These are phyloP conservation scores for Ophiosphaerella herpotricha DNA, from an alignment of 2,329 filamentous ascomycete species.

Conservation along the genomic window DNA sequence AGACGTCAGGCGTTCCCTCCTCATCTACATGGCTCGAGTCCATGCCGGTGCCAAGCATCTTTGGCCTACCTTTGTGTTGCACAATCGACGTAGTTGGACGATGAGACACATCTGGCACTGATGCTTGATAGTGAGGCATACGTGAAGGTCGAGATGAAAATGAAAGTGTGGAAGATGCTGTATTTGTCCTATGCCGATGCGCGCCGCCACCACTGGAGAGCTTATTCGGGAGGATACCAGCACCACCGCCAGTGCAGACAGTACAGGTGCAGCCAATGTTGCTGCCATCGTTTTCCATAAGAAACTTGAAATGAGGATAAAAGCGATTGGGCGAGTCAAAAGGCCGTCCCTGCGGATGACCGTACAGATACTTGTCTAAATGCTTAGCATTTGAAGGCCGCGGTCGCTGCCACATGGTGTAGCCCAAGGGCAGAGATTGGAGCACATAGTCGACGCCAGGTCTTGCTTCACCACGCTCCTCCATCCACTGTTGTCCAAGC, in stretches of 20 bases:
- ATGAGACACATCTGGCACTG: not conserved
- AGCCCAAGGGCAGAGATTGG: conserved; percentile 59
- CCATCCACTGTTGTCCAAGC: conserved; percentile 56
- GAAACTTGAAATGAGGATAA: conserved; percentile 60
- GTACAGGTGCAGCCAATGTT: conserved; percentile 56
- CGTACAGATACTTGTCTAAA: conserved; percentile 61
- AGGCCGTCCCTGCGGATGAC: conserved; percentile 56
- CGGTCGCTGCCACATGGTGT: conserved; percentile 56
- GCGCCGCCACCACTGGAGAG: conserved; percentile 6
- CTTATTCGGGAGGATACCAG: conserved; percentile 20
- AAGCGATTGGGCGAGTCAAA: conserved; percentile 62
- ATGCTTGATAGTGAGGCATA: not conserved
- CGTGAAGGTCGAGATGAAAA: too few species aligned
- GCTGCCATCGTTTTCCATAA: conserved; percentile 56
- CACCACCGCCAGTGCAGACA: conserved; percentile 46
- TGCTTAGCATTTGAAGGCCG: conserved; percentile 48
- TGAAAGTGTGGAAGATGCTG: conserved; percentile 2
- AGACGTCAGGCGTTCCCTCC: conserved; percentile 61
- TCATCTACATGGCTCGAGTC: conserved; percentile 48
- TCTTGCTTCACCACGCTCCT: conserved; percentile 45
- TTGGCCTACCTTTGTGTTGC: conserved; percentile 24
- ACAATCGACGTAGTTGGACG: not conserved
- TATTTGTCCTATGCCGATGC: conserved; percentile 4
- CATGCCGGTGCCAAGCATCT: conserved; percentile 20
- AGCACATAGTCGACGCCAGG: conserved; percentile 54